Conservation (phyloP, 805 yeast species). For the Kuraishia piskuri region DNA sequence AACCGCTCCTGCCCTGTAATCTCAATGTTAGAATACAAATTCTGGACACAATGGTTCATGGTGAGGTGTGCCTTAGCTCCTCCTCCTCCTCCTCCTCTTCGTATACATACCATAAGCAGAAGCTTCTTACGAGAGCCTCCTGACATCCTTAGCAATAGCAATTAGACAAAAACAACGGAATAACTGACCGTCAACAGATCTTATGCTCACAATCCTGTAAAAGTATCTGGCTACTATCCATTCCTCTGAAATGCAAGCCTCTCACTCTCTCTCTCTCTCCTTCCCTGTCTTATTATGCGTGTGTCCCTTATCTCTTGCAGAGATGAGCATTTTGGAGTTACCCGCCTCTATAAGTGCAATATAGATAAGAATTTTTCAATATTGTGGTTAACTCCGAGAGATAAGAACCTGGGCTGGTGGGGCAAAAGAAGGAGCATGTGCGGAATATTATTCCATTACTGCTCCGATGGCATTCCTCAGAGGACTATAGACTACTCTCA, state of each 20-base stretch:
- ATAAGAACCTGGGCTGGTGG: not conserved
- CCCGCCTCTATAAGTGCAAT: not conserved
- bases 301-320: slow-evolving; percentile 6
- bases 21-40: not conserved
- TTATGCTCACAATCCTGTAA: too few relatives aligned
- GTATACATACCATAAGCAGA: slow-evolving; percentile 8
- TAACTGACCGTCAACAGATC: too few relatives aligned
- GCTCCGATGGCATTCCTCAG: not conserved
- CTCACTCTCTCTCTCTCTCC: slow-evolving; percentile 1
- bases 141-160: not conserved
- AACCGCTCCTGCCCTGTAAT: slow-evolving; percentile 84
- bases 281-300: slow-evolving; percentile 8
- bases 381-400: not conserved
- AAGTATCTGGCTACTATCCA: too few relatives aligned
- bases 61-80: not conserved
- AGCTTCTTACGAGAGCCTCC: slow-evolving; percentile 10
- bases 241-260: not conserved
- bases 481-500: not conserved
- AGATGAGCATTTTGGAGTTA: not conserved
- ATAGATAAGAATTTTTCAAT: not conserved
- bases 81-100: not conserved
- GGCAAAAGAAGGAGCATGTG: slow-evolving; percentile 30
- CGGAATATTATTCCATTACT: slow-evolving; percentile 39
- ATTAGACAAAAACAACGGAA: not conserved
- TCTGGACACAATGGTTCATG: not conserved